A percentile compares a stretch with the other conserved stretches of the same genome.
phyloP scores from a whole-genome alignment of 345 rosid species.

The Hevea brasiliensis region DNA sequence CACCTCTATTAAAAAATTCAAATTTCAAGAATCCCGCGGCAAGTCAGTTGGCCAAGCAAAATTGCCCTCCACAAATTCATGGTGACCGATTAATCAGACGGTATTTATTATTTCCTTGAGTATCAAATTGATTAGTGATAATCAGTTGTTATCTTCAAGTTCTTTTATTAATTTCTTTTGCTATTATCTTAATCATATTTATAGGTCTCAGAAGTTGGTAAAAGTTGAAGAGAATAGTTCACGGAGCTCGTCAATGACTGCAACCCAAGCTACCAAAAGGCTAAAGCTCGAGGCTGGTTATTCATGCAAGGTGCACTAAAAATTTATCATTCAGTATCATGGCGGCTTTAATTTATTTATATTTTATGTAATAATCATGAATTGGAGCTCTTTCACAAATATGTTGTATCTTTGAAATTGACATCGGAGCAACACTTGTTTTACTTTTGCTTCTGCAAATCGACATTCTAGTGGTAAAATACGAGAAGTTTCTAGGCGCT shows the following conservation, averaged over 20 bases:
- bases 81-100: slow-evolving; percentile 46
- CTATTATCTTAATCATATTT: slow-evolving; percentile 1
- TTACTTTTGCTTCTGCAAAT: background rate
- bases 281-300: slow-evolving; percentile 87
- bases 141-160: background rate
- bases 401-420: background rate
- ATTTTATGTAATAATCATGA: background rate
- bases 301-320: slow-evolving; percentile 54
- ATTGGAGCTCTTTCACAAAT: background rate
- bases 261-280: slow-evolving; percentile 56
- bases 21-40: slow-evolving; percentile 84
- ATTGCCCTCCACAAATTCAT: slow-evolving; percentile 39
- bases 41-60: slow-evolving; percentile 78
- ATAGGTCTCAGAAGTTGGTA: slow-evolving; percentile 46
- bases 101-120: slow-evolving; percentile 19
- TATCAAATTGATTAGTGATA: background rate
- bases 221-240: slow-evolving; percentile 39
- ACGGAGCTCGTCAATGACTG: slow-evolving; percentile 37
- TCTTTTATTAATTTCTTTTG: slow-evolving; percentile 1
- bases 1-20: slow-evolving; percentile 41
- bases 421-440: background rate
- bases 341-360: slow-evolving; percentile 10
- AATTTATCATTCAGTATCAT: background rate
- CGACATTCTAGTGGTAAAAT: background rate
- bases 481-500: background rate